Conservation (phyloP, 257 asterid genomes). For the Solanum lycopersicoides region DNA sequence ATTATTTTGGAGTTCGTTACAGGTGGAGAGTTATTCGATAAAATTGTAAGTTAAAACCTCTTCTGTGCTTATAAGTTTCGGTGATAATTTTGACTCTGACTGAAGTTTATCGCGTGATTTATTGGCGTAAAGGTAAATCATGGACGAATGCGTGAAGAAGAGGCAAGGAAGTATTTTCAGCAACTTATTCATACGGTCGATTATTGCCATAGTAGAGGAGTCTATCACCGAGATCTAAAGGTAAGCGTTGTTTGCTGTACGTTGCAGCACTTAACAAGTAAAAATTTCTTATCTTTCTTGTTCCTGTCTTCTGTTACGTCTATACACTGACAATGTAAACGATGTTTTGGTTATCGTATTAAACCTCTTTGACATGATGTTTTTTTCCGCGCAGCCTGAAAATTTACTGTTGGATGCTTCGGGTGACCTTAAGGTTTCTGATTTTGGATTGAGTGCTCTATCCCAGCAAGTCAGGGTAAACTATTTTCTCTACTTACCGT, state of each 20-base stretch:
- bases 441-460: conserved; percentile 89
- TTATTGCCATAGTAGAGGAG: conserved; percentile 96
- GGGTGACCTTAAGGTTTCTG: conserved; percentile 88
- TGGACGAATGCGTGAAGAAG: conserved; percentile 78
- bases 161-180: conserved; percentile 88
- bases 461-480: conserved; percentile 93
- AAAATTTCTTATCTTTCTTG: background rate
- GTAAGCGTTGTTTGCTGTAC: conserved; percentile 12
- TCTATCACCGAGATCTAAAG: conserved; percentile 88
- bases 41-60: conserved; percentile 50
- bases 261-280: background rate
- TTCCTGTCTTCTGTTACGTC: background rate
- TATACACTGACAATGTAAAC: background rate
- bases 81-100: background rate
- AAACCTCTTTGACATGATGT: background rate
- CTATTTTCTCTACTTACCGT: background rate
- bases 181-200: conserved; percentile 85
- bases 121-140: conserved; percentile 49
- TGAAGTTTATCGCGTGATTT: background rate
- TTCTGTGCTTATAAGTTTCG: background rate
- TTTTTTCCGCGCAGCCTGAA: conserved; percentile 50
- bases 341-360: background rate
- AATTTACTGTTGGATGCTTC: conserved; percentile 69
- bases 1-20: conserved; percentile 78
- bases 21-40: conserved; percentile 96